These are phyloP conservation scores for Pyrus pyrifolia DNA, from an alignment of 306 rosid species.

Conservation along the genomic window DNA sequence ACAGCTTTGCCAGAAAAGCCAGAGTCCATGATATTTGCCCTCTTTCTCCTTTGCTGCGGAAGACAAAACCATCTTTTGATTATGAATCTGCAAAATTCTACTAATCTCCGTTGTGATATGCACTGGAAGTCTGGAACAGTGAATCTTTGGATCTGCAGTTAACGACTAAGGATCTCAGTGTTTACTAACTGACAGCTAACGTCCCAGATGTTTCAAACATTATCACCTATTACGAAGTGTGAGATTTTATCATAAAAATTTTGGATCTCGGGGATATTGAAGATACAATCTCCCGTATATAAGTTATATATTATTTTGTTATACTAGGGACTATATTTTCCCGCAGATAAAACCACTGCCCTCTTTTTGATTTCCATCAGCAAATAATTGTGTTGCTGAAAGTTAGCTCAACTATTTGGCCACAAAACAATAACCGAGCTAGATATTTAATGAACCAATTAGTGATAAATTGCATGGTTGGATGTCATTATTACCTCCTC, in stretches of 20 bases:
- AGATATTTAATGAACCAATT: not conserved
- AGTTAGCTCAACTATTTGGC: not conserved
- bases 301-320: too few species aligned
- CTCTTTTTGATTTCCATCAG: not conserved
- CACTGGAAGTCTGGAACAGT: not conserved
- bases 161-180: too few species aligned
- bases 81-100: not conserved
- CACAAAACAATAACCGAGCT: not conserved
- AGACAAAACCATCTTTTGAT: not conserved
- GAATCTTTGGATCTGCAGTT: not conserved
- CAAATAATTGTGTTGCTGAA: not conserved
- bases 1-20: not conserved
- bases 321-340: too few species aligned
- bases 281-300: too few species aligned
- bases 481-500: not conserved
- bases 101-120: not conserved
- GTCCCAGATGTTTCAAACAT: too few species aligned
- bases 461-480: not conserved
- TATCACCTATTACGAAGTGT: too few species aligned
- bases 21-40: not conserved
- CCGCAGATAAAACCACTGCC: not conserved
- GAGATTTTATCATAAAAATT: too few species aligned
- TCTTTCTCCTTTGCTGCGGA: not conserved
- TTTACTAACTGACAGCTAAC: too few species aligned
- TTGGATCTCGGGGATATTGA: too few species aligned